Conservation (phyloP, 495 filamentous ascomycete species). For the Neurospora sp. region DNA sequence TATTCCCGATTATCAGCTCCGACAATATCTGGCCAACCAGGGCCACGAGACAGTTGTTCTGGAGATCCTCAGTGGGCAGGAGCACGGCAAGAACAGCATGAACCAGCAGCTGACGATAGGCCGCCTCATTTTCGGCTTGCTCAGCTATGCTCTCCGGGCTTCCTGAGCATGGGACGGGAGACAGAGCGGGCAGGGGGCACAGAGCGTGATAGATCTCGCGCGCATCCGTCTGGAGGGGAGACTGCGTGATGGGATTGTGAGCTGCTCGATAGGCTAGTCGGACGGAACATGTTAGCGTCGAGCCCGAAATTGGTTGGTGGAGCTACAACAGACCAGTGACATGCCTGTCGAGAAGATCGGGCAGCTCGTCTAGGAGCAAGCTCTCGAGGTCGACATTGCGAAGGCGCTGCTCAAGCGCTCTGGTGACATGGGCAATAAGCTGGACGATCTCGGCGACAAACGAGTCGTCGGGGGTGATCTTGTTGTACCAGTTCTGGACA, state of each 20-base stretch:
- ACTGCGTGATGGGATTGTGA: conserved; percentile 41
- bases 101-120: conserved; percentile 73
- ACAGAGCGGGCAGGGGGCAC: conserved; percentile 68
- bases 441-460: conserved; percentile 81
- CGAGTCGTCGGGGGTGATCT: conserved; percentile 79
- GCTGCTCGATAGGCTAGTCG: conserved; percentile 44
- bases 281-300: not conserved
- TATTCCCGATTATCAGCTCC: conserved; percentile 72
- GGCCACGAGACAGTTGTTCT: conserved; percentile 71
- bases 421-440: conserved; percentile 82
- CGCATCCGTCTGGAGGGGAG: conserved; percentile 46
- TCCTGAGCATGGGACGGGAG: conserved; percentile 54
- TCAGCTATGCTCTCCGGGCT: conserved; percentile 40
- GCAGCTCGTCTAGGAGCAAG: conserved; percentile 80
- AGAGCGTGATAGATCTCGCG: conserved; percentile 73
- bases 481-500: conserved; percentile 84
- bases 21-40: conserved; percentile 79
- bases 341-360: conserved; percentile 71
- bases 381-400: conserved; percentile 73
- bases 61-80: conserved; percentile 83
- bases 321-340: conserved; percentile 53
- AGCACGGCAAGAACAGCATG: conserved; percentile 69
- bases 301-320: not conserved
- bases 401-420: conserved; percentile 74
- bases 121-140: conserved; percentile 65